Conservation (phyloP, 306 rosid species). For the Parietaria judaica region DNA sequence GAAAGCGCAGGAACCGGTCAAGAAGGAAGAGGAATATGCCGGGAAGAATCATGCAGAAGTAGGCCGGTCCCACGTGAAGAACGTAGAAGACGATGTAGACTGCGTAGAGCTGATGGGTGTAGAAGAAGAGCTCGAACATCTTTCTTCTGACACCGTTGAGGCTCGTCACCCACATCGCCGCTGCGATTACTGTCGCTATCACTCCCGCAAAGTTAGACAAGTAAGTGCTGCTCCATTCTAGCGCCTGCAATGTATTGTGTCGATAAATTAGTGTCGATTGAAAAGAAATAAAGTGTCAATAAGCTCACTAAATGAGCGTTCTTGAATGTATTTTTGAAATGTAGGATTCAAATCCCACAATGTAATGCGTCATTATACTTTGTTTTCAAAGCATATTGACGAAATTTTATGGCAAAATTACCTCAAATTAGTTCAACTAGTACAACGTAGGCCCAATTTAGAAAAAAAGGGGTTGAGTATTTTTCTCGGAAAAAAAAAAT, state of each 20-base stretch:
- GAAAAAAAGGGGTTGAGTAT: too few species aligned
- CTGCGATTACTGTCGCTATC: slow-evolving; percentile 40
- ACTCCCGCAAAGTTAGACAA: slow-evolving; percentile 58
- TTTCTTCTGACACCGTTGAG: slow-evolving; percentile 34
- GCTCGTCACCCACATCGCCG: slow-evolving; percentile 52
- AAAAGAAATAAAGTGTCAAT: not conserved
- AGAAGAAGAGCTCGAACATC: slow-evolving; percentile 65
- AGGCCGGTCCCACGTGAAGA: slow-evolving; percentile 46
- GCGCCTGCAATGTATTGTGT: slow-evolving; percentile 12
- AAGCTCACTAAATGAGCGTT: too few species aligned
- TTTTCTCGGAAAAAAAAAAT: too few species aligned
- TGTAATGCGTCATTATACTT: too few species aligned
- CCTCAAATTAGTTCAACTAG: too few species aligned
- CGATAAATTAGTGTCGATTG: not conserved
- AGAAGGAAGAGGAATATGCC: slow-evolving; percentile 61
- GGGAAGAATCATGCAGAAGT: slow-evolving; percentile 48
- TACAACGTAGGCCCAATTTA: too few species aligned
- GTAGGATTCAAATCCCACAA: too few species aligned
- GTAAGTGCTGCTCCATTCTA: slow-evolving; percentile 41
- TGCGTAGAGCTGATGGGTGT: slow-evolving; percentile 55
- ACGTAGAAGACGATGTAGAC: slow-evolving; percentile 51
- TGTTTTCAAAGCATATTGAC: too few species aligned
- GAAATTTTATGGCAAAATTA: too few species aligned
- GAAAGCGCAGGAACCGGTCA: slow-evolving; percentile 50
- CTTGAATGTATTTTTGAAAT: too few species aligned